Evolutionary conservation across 108 stramenopile species (phyloP).

Genomic region (Conticribra guillardii): DNA sequence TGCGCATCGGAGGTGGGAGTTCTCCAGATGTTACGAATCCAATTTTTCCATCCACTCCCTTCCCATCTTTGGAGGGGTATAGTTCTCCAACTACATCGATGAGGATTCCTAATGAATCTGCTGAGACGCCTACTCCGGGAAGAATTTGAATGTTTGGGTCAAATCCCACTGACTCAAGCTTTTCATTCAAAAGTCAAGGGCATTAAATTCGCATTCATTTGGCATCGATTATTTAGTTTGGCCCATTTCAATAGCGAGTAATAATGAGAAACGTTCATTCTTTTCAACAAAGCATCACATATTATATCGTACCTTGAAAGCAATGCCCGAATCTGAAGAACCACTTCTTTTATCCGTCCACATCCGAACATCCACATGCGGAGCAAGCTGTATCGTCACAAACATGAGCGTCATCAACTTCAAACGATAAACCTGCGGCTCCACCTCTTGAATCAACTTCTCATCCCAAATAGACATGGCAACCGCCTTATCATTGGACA

Average conservation of each 20-base stretch:
- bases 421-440: conserved; percentile 61
- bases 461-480: conserved; percentile 80
- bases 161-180: conserved; percentile 70
- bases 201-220: neutral
- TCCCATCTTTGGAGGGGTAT: conserved; percentile 61
- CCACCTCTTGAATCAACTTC: conserved; percentile 56
- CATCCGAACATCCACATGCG: conserved; percentile 78
- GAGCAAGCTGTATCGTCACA: conserved; percentile 74
- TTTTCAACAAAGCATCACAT: neutral
- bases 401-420: conserved; percentile 84
- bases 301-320: conserved; percentile 39
- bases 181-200: neutral
- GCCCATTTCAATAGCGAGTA: neutral
- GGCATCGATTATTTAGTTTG: neutral
- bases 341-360: conserved; percentile 52
- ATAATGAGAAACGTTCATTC: neutral
- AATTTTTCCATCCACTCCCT: conserved; percentile 74
- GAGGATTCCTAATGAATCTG: conserved; percentile 59
- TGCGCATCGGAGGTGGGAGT: conserved; percentile 66
- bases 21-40: conserved; percentile 67
- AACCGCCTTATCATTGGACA: conserved; percentile 65
- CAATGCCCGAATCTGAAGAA: conserved; percentile 21
- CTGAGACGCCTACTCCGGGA: conserved; percentile 62
- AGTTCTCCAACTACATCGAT: conserved; percentile 84
- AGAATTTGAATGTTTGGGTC: conserved; percentile 79